Evolutionary conservation across 352 stramenopile species (phyloP), one percentile per base, ranked within the genome.

Genomic region (Pythium oligandrum): DNA sequence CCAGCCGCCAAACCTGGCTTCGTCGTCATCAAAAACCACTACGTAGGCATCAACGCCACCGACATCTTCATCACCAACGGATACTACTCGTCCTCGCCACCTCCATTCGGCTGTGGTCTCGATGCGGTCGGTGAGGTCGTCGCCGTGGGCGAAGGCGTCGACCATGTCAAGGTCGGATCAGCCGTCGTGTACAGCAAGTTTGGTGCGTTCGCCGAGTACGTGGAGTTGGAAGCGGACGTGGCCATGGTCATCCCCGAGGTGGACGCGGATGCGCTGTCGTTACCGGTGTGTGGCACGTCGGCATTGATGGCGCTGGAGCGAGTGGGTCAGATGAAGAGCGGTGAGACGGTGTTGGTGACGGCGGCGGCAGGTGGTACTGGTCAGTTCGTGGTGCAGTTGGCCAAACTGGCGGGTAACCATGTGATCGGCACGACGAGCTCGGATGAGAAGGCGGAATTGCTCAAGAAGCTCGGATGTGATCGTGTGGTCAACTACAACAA

Each of bases 401-500:
- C 85, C 40, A 92, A 91, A 45, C 82, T 87, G 2, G 67, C 90
- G 1, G 82, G 80, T 34, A 88, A 88, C 67, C 69, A 86, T 50
- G 79, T 90, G 17, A 89, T 95, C 53, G 73, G 73, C 54, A 92
- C 78, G 26, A 83, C 81, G 56, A 93, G 83, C 66, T 93, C 78
- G 50, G 68, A 83, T 8, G 88, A 90, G 40, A 96, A 96, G 66
- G 86, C 71, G n/a, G 81, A 83, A 12, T 78, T 93, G 52, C 72
- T 96, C 50, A 71, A 72, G 53, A 70, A 58, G 33, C 64, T 88
- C 12, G 86, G 80, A 48, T 79, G 65, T 40, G 78, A 92, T 54
- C 78, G 86, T 40, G 70, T 93, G 57, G 86, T 96, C 45, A 88
- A 95, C 61, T 97, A 96, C 71, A 89, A 70, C 17, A 76, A 91